Evolutionary conservation across 768 basidiomycete genomes (phyloP).

Genomic region (Leccinellum luteum): DNA sequence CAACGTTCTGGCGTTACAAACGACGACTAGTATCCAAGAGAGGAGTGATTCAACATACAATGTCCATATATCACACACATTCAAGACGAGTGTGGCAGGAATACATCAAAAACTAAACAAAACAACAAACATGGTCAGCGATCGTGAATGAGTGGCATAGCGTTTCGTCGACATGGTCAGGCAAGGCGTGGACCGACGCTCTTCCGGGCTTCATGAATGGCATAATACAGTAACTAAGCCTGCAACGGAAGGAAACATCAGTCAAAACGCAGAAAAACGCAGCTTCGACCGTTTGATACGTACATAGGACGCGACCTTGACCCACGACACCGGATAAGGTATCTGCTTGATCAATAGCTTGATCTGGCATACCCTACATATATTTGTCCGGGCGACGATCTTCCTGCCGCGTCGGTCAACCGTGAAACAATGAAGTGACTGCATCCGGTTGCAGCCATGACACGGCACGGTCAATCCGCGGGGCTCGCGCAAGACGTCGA

Average conservation of each 20-base stretch:
- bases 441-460: constrained; percentile 26
- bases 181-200: no score
- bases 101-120: neutral
- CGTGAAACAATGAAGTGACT: constrained; percentile 30
- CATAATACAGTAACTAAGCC: constrained; percentile 1
- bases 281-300: constrained; percentile 1
- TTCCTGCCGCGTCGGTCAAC: constrained; percentile 8
- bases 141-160: neutral
- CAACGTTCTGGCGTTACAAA: neutral
- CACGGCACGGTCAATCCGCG: constrained; percentile 23
- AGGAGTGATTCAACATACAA: neutral
- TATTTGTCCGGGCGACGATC: constrained; percentile 22
- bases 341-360: constrained; percentile 28
- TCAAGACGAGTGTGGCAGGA: neutral
- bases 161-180: neutral
- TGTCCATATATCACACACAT: neutral
- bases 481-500: constrained; percentile 28
- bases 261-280: neutral
- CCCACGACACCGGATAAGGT: constrained; percentile 20
- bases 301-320: constrained; percentile 16
- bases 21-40: neutral
- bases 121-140: neutral
- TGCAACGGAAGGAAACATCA: constrained; percentile 7
- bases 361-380: constrained; percentile 32
- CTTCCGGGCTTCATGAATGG: neutral